A percentile compares a stretch with the other conserved stretches of the same genome.
Evolutionary conservation across 208 protist genomes (phyloP).

Genomic region (Crithidia expoeki): DNA sequence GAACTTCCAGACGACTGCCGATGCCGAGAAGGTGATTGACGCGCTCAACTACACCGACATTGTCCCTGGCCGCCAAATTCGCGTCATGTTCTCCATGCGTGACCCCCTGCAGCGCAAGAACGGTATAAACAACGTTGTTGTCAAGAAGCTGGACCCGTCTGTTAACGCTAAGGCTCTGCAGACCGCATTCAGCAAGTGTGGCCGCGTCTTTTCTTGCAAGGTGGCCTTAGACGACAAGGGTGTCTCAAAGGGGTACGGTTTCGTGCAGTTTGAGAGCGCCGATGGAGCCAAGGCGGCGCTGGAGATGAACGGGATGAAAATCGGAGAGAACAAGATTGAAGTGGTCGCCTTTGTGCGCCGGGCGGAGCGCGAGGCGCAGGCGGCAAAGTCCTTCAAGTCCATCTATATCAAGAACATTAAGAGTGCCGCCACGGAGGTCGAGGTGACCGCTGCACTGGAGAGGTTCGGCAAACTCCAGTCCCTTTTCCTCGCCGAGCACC

Average conservation of each 20-base stretch:
- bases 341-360: constrained; percentile 85
- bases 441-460: constrained; percentile 69
- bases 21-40: constrained; percentile 96
- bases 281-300: constrained; percentile 92
- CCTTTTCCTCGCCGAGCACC: constrained; percentile 44
- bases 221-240: constrained; percentile 62
- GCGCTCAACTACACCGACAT: constrained; percentile 95
- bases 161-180: constrained; percentile 94
- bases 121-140: constrained; percentile 95
- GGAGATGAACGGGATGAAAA: constrained; percentile 89
- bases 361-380: constrained; percentile 68
- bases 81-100: constrained; percentile 97
- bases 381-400: constrained; percentile 93
- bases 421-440: constrained; percentile 53
- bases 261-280: constrained; percentile 96
- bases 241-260: constrained; percentile 94
- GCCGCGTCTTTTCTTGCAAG: constrained; percentile 97
- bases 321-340: constrained; percentile 80
- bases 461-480: constrained; percentile 83
- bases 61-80: constrained; percentile 79
- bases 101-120: constrained; percentile 94
- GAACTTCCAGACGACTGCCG: constrained; percentile 95
- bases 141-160: constrained; percentile 94
- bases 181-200: constrained; percentile 94
- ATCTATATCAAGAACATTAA: constrained; percentile 95